phyloP scores from a whole-genome alignment of 1,284 basidiomycete genomes.

The Irpex lacteus region DNA sequence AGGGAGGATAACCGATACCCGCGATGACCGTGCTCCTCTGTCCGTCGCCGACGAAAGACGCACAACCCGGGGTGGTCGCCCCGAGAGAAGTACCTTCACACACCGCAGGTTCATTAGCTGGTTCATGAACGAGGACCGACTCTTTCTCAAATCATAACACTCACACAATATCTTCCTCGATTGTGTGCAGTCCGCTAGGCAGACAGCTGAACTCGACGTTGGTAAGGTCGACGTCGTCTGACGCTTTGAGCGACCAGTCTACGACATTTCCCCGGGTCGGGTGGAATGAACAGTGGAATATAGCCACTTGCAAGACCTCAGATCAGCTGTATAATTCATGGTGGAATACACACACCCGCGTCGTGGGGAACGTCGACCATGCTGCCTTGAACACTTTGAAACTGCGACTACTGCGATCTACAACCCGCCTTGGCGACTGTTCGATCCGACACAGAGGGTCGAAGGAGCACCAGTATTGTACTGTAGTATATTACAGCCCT shows the following conservation, averaged over 20 bases:
- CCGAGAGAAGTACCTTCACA: conserved; percentile 66
- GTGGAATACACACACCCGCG: conserved; percentile 34
- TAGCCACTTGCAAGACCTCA: conserved; percentile 50
- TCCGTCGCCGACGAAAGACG: conserved; percentile 64
- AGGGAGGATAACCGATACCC: conserved; percentile 78
- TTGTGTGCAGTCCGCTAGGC: conserved; percentile 76
- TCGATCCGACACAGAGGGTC: conserved; percentile 1
- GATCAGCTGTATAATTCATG: neutral
- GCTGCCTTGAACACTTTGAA: neutral
- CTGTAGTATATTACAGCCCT: neutral
- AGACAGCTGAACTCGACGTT: conserved; percentile 75
- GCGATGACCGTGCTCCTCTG: conserved; percentile 66
- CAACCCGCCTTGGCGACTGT: neutral
- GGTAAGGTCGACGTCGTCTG: conserved; percentile 62
- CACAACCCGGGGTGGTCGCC: conserved; percentile 67
- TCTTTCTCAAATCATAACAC: conserved; percentile 19
- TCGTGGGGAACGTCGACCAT: conserved; percentile 43
- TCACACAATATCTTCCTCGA: conserved; percentile 75
- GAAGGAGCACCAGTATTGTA: neutral
- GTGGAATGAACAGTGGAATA: conserved; percentile 81
- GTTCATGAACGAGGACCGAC: conserved; percentile 10
- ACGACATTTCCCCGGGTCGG: conserved; percentile 74
- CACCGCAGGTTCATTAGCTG: conserved; percentile 6
- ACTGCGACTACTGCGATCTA: neutral
- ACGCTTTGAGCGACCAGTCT: conserved; percentile 71